phyloP scores from a whole-genome alignment of 1,139 yeast species.

The Yamadazyma pseudoaaseri region DNA sequence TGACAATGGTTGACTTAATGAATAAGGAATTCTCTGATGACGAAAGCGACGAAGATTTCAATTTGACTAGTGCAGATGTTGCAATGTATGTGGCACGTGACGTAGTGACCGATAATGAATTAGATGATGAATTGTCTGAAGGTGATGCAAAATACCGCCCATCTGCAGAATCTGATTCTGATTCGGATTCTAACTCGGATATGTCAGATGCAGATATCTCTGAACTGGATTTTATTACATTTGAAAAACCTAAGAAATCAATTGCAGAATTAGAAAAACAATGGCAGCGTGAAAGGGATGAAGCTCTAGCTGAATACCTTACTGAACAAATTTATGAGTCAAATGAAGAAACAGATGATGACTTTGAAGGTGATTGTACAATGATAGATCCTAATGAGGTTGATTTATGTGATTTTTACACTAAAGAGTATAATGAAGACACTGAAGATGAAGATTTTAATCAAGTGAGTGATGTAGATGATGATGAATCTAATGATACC shows the following conservation, averaged over 20 bases:
- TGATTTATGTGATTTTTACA: slow-evolving; percentile 2
- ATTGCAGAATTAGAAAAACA: slow-evolving; percentile 4
- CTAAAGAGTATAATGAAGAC: slow-evolving; percentile 6
- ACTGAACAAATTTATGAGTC: not conserved
- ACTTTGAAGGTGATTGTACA: slow-evolving; percentile 1
- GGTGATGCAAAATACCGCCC: no score
- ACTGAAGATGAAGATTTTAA: slow-evolving; percentile 8
- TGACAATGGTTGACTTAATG: not conserved
- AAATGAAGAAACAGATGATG: not conserved
- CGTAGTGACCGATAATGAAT: not conserved
- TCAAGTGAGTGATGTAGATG: no score
- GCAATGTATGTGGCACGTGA: no score
- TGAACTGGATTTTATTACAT: not conserved
- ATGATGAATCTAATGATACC: slow-evolving; percentile 8
- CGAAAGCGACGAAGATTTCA: slow-evolving; percentile 1
- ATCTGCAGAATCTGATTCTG: no score
- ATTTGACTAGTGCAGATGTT: no score
- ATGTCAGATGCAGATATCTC: not conserved
- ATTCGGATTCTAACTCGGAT: not conserved
- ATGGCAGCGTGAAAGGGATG: slow-evolving; percentile 5
- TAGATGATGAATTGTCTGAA: not conserved
- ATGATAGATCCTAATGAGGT: not conserved
- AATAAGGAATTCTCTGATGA: slow-evolving; percentile 1
- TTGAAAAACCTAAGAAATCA: slow-evolving; percentile 2
- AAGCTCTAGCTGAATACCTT: slow-evolving; percentile 7